phyloP scores from a whole-genome alignment of 176 grass and related monocot genomes.

The Hordeum vulgare region MorexV3_pseudomolecules_assembly NC_058520.1:267098858-267099357 shows the following conservation, averaged over 20 bases:
- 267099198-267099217: background rate
- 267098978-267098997: too few relatives aligned
- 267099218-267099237: background rate
- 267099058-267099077: background rate
- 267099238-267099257: background rate
- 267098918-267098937: too few relatives aligned
- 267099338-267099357: too few relatives aligned
- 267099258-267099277: too few relatives aligned
- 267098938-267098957: too few relatives aligned
- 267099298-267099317: constrained; percentile 25
- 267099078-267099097: background rate
- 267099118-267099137: background rate
- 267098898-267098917: too few relatives aligned
- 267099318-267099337: too few relatives aligned
- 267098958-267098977: too few relatives aligned
- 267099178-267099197: background rate
- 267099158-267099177: background rate
- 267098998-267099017: too few relatives aligned
- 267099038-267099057: background rate
- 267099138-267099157: background rate
- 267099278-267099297: background rate
- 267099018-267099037: too few relatives aligned
- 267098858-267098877: too few relatives aligned
- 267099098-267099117: background rate
- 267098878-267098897: too few relatives aligned